Evolutionary conservation across 2,329 filamentous ascomycete species (phyloP), one percentile per base, ranked within the genome.

Genomic region (Penicillium sp.): DNA sequence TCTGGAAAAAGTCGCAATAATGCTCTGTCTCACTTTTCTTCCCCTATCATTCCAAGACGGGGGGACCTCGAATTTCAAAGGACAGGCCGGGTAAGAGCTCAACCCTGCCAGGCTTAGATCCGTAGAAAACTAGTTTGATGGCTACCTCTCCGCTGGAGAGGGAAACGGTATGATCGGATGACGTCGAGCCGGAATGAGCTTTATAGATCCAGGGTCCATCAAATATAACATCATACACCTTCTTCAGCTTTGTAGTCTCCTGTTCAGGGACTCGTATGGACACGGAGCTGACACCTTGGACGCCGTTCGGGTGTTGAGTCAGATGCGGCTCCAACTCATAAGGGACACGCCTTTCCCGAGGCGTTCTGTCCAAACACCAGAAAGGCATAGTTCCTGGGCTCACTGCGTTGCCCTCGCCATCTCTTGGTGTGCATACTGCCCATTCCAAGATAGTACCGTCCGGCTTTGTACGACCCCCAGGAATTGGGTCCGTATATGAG

Each of bases 341-440:
- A 37, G 49, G 49, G 1, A 52, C 49, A 3, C 49, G 49, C 11
- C 49, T 52, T 25, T 22, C 30, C 14, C 49, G 49, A 13, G 49
- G 49, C 30, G 49, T 52, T 22, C 49, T 35, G 10, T 52, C 49
- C 19, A 52, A 11, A 38, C 49, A 52, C 49, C 30, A 52, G 49
- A 52, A 52, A 35, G 49, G 49, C 49, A 52, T 52, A 10, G 30
- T 35, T 37, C 49, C 49, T 7, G 49, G 49, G 8, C 14, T 6
- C 2, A 8, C 22, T 22, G 49, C n/a, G 14, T 38, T 22, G 1
- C 22, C 49, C 5, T 26, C 4, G 10, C 16, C 10, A 2, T 52
- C n/a, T 25, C 7, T 52, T 11, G 49, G 49, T 28, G 49, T 38
- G 6, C 49, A 52, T 22, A 52, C 30, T 16, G 49, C 30, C 49